Base-by-base conservation (phyloP, 306 rosid species). In the Vigna reflexopilosa region DNA sequence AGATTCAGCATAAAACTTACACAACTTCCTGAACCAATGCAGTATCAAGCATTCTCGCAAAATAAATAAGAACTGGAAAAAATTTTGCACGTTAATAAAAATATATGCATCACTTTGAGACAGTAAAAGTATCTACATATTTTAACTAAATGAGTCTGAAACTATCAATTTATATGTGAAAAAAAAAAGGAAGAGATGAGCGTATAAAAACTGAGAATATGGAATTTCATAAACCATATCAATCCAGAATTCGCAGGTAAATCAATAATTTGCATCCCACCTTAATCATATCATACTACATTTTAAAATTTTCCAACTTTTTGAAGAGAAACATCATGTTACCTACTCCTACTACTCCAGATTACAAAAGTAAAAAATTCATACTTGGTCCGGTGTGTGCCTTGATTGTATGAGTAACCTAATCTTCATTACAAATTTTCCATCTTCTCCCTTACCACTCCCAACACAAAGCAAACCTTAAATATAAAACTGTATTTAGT, bases 1-100 rank as follows among this genome's bases (percentile, higher is more conserved):
- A 80, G 52, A 81, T 78, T 47, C 50, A 30, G 34, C 70, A 75
- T 7, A 34, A 67, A 75, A 80, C 75, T 68, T 81, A 59, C 65
- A 50, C 54, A 67, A 70, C 61, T 73, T 70, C 75, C 67, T 44
- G 58, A 80, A 34, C 72, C 64, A 67, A 17, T 81, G 57, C 38
- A 59, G 40, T 19, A 69, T 54, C 58, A 38, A 55, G 13, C 12
- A n/a, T 26, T 63, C 49, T 65, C 22, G 52, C 10, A 28, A 36
- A 40, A 42, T 54, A 36, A 67, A 28, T n/a, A 51, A 40, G 16
- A 22, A n/a, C 22, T 17, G 56, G 24, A 11, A 2, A 11, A 26
- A 20, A 34, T 11, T 4, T 1, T 16, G 7, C 0, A 49, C n/a
- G 57, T 19, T 34, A 9, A 9, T 61, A 34, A 36, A 59, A 42